Base-by-base conservation (phyloP, 2,329 filamentous ascomycete genomes). In the Pseudohalonectria lignicola region DNA sequence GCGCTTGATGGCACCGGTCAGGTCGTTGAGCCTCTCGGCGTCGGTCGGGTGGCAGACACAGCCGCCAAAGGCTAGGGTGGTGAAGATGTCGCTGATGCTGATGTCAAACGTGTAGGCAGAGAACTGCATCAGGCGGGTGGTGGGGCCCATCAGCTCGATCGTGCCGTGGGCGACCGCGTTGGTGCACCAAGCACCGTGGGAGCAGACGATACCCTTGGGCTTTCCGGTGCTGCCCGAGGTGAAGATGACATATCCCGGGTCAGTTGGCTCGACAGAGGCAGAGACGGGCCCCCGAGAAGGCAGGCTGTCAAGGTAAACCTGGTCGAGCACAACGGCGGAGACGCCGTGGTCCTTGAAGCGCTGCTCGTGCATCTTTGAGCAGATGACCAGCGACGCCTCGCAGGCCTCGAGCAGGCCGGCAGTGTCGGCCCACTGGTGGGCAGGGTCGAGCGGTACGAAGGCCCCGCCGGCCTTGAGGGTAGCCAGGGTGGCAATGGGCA, bases 141-240 rank as follows among this genome's bases (percentile, higher is more conserved):
- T 26, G 23, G 12, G 7, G 8, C 23, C 23, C n/a, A n/a, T n/a
- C 23, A 26, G 23, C 23, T 7, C 8, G 13, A 30, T 20, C 17
- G 21, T 17, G 23, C 7, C 8, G 23, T 26, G 23, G 23, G 23
- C 23, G 8, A 26, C 23, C 7, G 12, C 7, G n/a, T 28, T 25
- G 23, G 23, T n/a, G 9, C 31, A 15, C 6, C 19, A 16, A 11
- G 16, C 17, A n/a, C n/a, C n/a, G 15, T 37, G 36, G 9, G 25
- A 28, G 4, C 16, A 3, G 4, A 37, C 29, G 1, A 21, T 20
- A 1, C 73, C 73, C 47, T 77, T 77, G 2, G 72, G 72, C 15
- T 61, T 62, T 6, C 71, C 72, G 0, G 73, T 76, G 13, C 71
- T 77, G 28, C 68, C 68, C 16, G 72, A 75, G 34, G 71, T 74